Base-by-base conservation (phyloP, 441 rosid genomes). In the Omphalea diandra region DNA sequence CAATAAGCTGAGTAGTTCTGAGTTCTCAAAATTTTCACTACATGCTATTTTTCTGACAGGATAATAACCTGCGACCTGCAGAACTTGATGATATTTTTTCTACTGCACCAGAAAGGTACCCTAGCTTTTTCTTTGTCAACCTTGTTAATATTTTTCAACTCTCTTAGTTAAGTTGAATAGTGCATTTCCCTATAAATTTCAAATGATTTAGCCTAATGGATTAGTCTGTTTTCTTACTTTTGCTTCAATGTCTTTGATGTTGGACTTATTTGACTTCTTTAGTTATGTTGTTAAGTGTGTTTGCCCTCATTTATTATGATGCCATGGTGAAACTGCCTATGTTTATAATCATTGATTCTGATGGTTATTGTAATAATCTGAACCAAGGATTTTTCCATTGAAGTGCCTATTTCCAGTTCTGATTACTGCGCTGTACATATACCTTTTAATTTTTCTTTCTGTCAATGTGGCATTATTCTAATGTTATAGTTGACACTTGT, bases 61-160 rank as follows among this genome's bases (percentile, higher is more conserved):
- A 90, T 79, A 90, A 91, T 76, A 85, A 80, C 72, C 80, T 94
- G 72, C 77, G 82, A 67, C 85, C 87, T 63, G 17, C 33, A 24
- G 93, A 85, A 79, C 78, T 89, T 43, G 85, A 75, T 44, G 86
- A 85, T 76, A 59, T 94, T 61, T 94, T 91, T 77, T 85, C 90
- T 49, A 87, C 95, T 68, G 93, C 97, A 26, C 96, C 93, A 29
- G 95, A 89, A 79, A 87, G 87, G 98, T 90, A 87, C 62, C n/a
- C 41, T 53, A 53, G 18, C 24, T 68, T 36, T 8, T 44, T n/a
- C 44, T 4, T 15, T 33, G 29, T 22, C 0, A 12, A 4, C 47
- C 38, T 33, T 17, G 18, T 6, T 47, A 52, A 7, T 31, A 10
- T 22, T 46, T 46, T 55, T 22, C 29, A 14, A 2, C 55, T 55